phyloP scores from a whole-genome alignment of 495 filamentous ascomycete genomes.

The Hypoxylon subgilvum region DNA sequence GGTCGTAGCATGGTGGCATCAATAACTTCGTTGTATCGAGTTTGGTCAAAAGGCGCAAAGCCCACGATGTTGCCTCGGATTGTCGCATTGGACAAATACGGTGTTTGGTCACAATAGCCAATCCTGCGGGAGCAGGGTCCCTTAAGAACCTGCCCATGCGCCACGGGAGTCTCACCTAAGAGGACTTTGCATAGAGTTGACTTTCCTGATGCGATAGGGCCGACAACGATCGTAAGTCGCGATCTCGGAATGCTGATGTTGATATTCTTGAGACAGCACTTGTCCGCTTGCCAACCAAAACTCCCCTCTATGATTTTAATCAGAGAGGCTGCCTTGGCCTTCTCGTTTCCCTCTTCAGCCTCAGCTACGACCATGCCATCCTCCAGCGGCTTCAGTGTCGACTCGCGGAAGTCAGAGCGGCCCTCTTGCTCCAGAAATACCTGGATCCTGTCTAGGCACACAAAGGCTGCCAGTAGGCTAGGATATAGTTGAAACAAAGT shows the following conservation, averaged over 20 bases:
- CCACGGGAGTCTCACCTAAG: conserved; percentile 52
- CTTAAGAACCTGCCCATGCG: conserved; percentile 28
- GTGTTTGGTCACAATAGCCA: conserved; percentile 43
- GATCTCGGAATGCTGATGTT: conserved; percentile 43
- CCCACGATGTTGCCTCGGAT: conserved; percentile 62
- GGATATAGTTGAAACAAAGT: conserved; percentile 63
- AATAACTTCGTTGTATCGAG: conserved; percentile 66
- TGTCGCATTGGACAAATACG: conserved; percentile 64
- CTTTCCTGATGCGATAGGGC: conserved; percentile 58
- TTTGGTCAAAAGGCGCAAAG: conserved; percentile 57
- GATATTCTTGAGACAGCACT: conserved; percentile 43
- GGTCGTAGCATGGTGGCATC: conserved; percentile 64
- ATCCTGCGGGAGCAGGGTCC: background rate
- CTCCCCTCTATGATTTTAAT: conserved; percentile 27
- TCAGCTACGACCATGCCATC: background rate
- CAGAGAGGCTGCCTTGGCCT: background rate
- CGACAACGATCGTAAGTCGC: conserved; percentile 49
- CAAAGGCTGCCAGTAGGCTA: conserved; percentile 52
- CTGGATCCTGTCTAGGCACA: conserved; percentile 51
- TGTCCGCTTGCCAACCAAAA: conserved; percentile 52
- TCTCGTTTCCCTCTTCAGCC: background rate
- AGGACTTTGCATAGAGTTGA: conserved; percentile 55
- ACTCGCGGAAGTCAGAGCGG: conserved; percentile 26
- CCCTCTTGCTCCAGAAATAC: conserved; percentile 46
- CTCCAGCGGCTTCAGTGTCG: background rate